phyloP scores from a whole-genome alignment of 768 basidiomycete species.

The Chalciporus pseudorubinellus region DNA sequence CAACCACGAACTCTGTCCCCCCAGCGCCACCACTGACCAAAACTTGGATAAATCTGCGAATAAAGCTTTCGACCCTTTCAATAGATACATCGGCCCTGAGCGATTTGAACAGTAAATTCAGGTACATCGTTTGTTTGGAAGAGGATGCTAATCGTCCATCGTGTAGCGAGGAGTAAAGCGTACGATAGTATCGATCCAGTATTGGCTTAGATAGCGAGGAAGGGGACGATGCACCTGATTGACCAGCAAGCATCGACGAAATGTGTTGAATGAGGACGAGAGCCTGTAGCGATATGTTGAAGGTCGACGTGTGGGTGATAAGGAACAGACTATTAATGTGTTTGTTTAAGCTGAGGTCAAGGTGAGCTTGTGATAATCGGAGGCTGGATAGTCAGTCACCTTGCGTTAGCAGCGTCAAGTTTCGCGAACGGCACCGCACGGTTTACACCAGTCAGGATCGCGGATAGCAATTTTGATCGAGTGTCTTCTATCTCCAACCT shows the following conservation, averaged over 20 bases:
- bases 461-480: constrained; percentile 81
- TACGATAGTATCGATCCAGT: constrained; percentile 70
- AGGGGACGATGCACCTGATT: constrained; percentile 41
- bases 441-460: constrained; percentile 91
- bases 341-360: constrained; percentile 58
- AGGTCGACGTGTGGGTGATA: constrained; percentile 93
- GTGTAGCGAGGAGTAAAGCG: constrained; percentile 85
- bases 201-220: constrained; percentile 45
- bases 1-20: constrained; percentile 84
- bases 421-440: constrained; percentile 92
- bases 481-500: constrained; percentile 68
- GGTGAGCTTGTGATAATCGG: constrained; percentile 1
- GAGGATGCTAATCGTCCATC: constrained; percentile 79
- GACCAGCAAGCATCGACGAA: constrained; percentile 47
- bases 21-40: constrained; percentile 67
- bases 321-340: constrained; percentile 93
- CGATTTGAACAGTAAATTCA: constrained; percentile 90
- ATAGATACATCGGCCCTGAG: constrained; percentile 64
- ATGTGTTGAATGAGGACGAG: constrained; percentile 88
- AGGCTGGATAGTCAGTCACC: constrained; percentile 40
- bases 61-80: constrained; percentile 73
- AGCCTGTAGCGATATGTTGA: constrained; percentile 94
- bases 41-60: constrained; percentile 81
- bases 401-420: constrained; percentile 62
- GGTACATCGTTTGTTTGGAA: constrained; percentile 94